Base-by-base conservation (phyloP, 257 asterid species). In the Solanum lycopersicoides region DNA sequence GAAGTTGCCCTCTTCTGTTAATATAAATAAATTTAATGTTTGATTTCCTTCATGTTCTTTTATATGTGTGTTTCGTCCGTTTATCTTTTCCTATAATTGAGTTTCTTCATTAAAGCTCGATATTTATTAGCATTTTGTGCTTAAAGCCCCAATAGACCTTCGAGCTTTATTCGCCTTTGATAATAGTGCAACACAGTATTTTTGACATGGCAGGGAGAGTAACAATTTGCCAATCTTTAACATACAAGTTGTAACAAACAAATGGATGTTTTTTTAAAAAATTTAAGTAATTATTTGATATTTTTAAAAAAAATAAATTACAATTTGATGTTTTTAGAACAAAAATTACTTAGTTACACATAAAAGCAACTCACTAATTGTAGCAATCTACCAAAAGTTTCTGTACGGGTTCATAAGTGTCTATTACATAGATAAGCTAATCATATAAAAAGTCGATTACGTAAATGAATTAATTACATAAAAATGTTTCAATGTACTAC, bases 1-100 rank as follows among this genome's bases (percentile, higher is more conserved):
- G 65, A 83, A 88, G 50, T 86, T 75, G 74, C 30, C 82, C 86
- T 88, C 77, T 35, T 87, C 86, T 87, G 63, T 68, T 23, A 34
- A 56, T 91, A 94, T 92, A 92, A 86, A 93, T 94, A 91, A 21
- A 12, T 21, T 71, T 37, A 4, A 75, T 71, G 65, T 28, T 47
- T n/a, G 23, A 16, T 72, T 47, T 13, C 20, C 77, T 16, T 76
- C 14, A 20, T 71, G n/a, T 44, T 77, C 39, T 77, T 77, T n/a
- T 42, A 7, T 69, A 1, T 69, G 79, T 14, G 23, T 12, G 73
- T 50, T 41, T 50, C 10, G 42, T 2, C 6, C 0, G 13, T 30
- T 69, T 30, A 71, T 71, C 3, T 32, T 71, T 14, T 7, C n/a
- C 42, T 32, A 71, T 32, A 5, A 65, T 34, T 34, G 13, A 16